Base-by-base conservation (phyloP, 768 basidiomycete genomes). In the Tulasnella sp. region DNA sequence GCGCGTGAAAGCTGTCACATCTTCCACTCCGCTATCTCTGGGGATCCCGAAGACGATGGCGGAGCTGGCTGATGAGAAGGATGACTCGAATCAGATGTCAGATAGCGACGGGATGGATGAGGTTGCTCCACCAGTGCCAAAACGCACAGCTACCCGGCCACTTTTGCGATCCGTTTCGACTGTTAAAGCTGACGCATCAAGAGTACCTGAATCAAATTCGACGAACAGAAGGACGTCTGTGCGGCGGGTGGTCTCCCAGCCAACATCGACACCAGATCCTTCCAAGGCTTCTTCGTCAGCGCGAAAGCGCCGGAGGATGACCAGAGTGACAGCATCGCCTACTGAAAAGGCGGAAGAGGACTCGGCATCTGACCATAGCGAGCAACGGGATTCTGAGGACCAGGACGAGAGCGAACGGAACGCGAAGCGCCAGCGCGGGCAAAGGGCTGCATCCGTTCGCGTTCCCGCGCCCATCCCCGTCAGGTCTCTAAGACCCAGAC, bases 401-500 rank as follows among this genome's bases (percentile, higher is more conserved):
- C 43, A 62, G 5, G 65, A 63, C n/a, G 63, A 61, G 11, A 62
- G 61, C 25, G 67, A 64, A 27, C 25, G 44, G 59, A 19, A 31
- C 34, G 15, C 49, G 48, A 41, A 61, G 56, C 49, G n/a, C 7
- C 21, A 59, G 49, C 27, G 44, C 3, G 48, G 9, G 15, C 7
- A 53, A 24, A 30, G 4, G 9, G 22, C 44, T 48, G 5, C 38
- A 56, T 49, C 61, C n/a, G 61, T 24, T 15, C 50, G 22, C 5
- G 52, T 55, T 29, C 45, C 64, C 27, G 60, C 65, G 30, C 62
- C 71, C 62, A 66, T 69, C 34, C 60, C 74, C 41, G 74, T 74
- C 46, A 75, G 84, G 46, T 78, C 77, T 24, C 73, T 87, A 63
- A 77, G 86, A 25, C 77, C 83, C 48, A 78, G 85, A 31, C 67